Base-by-base conservation (phyloP, 768 basidiomycete genomes). In the Mycena pura region DNA sequence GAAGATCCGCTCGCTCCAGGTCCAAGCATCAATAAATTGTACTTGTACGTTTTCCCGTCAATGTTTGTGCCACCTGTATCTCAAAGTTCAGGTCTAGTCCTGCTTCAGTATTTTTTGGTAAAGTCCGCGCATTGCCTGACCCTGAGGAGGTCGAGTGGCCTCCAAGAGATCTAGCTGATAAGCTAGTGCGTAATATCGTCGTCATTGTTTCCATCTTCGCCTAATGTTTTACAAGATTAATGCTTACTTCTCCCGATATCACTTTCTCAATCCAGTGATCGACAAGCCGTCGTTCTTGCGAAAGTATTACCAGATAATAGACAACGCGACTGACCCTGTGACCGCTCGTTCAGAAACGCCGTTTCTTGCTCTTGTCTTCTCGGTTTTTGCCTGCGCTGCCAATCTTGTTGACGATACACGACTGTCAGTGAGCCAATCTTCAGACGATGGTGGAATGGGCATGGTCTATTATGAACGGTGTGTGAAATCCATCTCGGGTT, bases 381-480 rank as follows among this genome's bases (percentile, higher is more conserved):
- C 92, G n/a, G 82, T 95, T 25, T 96, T 95, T 71, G 92, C 95
- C n/a, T 90, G 92, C 64, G 86, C 92, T 6, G 91, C 93, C 25
- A 85, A 87, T 66, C 82, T 94, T 36, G 84, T 95, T 15, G 84
- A 89, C 49, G 93, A 94, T 71, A 78, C 84, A 22, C 87, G 92
- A 48, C 74, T 93, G 47, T 70, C 78, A 39, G 78, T 77, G 52
- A 83, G 81, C 31, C 86, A 86, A 53, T 81, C 82, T 39, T 75
- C 77, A 17, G 91, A 91, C 64, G 90, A 91, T 61, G 92, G 90
- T 45, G 93, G 92, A 19, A 90, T 93, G 85, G 93, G 91, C 27
- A 92, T 93, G 92, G 81, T 91, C 15, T 95, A 87, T 74, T 93
- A 93, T 73, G 93, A 95, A 78, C 87, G 91, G 91, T 93, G 74